These are phyloP conservation scores for Gloeophyllum trabeum DNA, from an alignment of 768 basidiomycete genomes.

Conservation along the genomic window DNA sequence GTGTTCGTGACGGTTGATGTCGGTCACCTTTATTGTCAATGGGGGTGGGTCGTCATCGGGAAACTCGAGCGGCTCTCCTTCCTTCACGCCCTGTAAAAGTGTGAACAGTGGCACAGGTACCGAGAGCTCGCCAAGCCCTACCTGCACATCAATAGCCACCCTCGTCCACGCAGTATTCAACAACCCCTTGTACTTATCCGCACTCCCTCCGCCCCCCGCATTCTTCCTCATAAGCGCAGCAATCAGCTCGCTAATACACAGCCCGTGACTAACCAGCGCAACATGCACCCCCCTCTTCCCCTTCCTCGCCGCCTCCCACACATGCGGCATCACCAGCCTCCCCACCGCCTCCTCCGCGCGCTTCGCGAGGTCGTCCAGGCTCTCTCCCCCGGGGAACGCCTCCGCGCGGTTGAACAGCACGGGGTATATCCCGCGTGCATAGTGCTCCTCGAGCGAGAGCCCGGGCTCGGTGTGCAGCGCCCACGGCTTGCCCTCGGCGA, in stretches of 20 bases:
- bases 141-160: slow-evolving; percentile 35
- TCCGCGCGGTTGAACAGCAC: slow-evolving; percentile 29
- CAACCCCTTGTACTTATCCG: slow-evolving; percentile 35
- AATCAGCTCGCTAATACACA: slow-evolving; percentile 47
- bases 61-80: slow-evolving; percentile 12
- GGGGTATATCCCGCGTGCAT: slow-evolving; percentile 43
- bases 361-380: slow-evolving; percentile 44
- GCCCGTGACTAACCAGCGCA: slow-evolving; percentile 66
- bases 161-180: slow-evolving; percentile 65
- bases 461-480: slow-evolving; percentile 11
- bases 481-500: slow-evolving; percentile 55
- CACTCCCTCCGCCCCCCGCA: slow-evolving; percentile 17
- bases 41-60: slow-evolving; percentile 18
- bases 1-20: slow-evolving; percentile 48
- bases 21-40: slow-evolving; percentile 32
- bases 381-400: slow-evolving; percentile 65
- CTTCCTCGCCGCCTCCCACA: slow-evolving; percentile 30
- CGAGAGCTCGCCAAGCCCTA: slow-evolving; percentile 13
- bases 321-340: slow-evolving; percentile 42
- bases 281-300: slow-evolving; percentile 34
- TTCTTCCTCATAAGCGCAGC: slow-evolving; percentile 35
- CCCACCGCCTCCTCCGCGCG: slow-evolving; percentile 43
- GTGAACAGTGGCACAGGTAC: neutral
- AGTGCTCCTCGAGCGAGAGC: slow-evolving; percentile 30
- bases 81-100: slow-evolving; percentile 16